These are phyloP conservation scores for Lachnellula arida DNA, from an alignment of 2,329 filamentous ascomycete genomes.

Conservation along the genomic window DNA sequence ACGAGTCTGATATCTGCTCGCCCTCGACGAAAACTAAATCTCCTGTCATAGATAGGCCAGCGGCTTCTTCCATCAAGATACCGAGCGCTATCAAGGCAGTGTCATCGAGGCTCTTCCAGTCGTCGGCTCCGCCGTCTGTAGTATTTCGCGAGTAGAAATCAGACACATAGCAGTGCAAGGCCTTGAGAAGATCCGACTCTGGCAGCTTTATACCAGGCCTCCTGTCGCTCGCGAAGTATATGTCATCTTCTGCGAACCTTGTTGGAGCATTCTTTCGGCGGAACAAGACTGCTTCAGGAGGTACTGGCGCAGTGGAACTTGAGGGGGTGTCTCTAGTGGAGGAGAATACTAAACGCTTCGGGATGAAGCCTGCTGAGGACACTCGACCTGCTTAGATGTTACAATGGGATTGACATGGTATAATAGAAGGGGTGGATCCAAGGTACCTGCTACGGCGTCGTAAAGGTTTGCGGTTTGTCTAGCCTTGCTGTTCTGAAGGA, in stretches of 20 bases:
- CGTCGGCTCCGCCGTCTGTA: slow-evolving; percentile 27
- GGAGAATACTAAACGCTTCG: slow-evolving; percentile 20
- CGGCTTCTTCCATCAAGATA: slow-evolving; percentile 68
- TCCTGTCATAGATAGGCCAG: slow-evolving; percentile 58
- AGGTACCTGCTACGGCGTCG: slow-evolving; percentile 67
- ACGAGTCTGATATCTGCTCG: slow-evolving; percentile 11
- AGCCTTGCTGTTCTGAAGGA: slow-evolving; percentile 25
- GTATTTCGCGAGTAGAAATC: slow-evolving; percentile 52
- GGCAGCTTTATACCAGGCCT: slow-evolving; percentile 55
- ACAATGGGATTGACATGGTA: slow-evolving; percentile 3
- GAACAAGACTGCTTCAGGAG: slow-evolving; percentile 70
- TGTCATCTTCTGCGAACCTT: slow-evolving; percentile 65
- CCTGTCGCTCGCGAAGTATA: slow-evolving; percentile 61
- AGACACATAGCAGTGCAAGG: slow-evolving; percentile 63
- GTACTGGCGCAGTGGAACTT: slow-evolving; percentile 37
- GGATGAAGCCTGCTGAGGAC: slow-evolving; percentile 39
- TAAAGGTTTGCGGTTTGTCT: slow-evolving; percentile 51
- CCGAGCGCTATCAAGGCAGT: slow-evolving; percentile 72
- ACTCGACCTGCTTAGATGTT: slow-evolving; percentile 36
- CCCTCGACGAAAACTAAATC: slow-evolving; percentile 69
- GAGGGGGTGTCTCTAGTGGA: slow-evolving; percentile 28
- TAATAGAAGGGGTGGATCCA: background rate
- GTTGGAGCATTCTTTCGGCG: slow-evolving; percentile 57
- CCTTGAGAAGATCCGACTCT: slow-evolving; percentile 63
- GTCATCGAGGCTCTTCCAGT: slow-evolving; percentile 66